Percentiles rank a stretch among this genome's conserved stretches.
Evolutionary conservation across 1,284 basidiomycete genomes (phyloP).

Genomic region (Ustilago xerochloae): DNA sequence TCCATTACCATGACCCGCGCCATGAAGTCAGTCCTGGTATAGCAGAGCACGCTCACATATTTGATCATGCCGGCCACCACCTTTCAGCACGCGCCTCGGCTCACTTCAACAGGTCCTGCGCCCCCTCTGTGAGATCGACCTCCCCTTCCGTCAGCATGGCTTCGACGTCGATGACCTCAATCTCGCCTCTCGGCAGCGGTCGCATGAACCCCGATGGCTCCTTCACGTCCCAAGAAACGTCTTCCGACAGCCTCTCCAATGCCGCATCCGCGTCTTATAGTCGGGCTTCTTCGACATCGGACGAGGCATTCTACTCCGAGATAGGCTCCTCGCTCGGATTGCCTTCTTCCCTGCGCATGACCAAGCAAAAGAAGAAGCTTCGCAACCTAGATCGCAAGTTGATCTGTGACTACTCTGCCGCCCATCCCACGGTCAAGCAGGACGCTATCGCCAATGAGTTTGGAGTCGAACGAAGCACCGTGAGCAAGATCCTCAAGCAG

Average conservation of each 20-base stretch:
- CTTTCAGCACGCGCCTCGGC: neutral
- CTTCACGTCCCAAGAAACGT: constrained; percentile 46
- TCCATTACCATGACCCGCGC: constrained; percentile 13
- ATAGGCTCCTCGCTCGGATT: constrained; percentile 24
- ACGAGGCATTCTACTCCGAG: constrained; percentile 29
- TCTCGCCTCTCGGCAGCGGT: constrained; percentile 40
- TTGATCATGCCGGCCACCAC: constrained; percentile 9
- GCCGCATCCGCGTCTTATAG: constrained; percentile 40
- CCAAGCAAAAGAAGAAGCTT: constrained; percentile 52
- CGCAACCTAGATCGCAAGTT: constrained; percentile 49
- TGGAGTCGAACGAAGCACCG: constrained; percentile 88
- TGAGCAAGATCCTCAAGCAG: constrained; percentile 88
- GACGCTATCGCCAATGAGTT: constrained; percentile 71
- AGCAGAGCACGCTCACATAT: constrained; percentile 15
- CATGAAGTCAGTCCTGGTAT: constrained; percentile 10
- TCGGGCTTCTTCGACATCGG: constrained; percentile 39
- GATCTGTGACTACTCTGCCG: constrained; percentile 44
- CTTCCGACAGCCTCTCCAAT: constrained; percentile 48
- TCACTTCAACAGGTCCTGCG: constrained; percentile 16
- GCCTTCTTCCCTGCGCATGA: constrained; percentile 30
- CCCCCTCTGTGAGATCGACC: constrained; percentile 28
- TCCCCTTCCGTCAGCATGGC: constrained; percentile 46
- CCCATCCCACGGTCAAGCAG: constrained; percentile 41
- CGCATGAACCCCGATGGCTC: constrained; percentile 44
- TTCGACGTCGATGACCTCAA: constrained; percentile 48